phyloP scores from a whole-genome alignment of 208 protist species.

The Balamuthia mandrillaris region DNA sequence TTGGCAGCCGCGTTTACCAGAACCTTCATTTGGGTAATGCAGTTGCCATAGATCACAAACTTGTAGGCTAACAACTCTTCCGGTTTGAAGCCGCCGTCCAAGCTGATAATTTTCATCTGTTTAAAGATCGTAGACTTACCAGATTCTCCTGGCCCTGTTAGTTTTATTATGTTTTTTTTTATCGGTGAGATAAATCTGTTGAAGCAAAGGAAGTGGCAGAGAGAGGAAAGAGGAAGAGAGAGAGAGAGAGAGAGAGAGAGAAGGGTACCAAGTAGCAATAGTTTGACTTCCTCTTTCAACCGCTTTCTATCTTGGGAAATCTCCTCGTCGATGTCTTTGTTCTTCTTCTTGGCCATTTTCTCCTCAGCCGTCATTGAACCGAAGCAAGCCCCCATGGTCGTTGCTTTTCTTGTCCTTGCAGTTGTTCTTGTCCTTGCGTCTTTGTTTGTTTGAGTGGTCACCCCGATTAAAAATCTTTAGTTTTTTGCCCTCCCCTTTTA shows the following conservation, averaged over 20 bases:
- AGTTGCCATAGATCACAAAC: slow-evolving; percentile 64
- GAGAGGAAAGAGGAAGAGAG: neutral
- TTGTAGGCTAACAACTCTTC: slow-evolving; percentile 56
- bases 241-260: neutral
- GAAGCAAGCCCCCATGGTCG: slow-evolving; percentile 19
- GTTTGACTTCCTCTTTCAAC: slow-evolving; percentile 36
- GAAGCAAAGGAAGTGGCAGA: neutral
- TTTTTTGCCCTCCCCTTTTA: too few relatives aligned
- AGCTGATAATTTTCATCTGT: slow-evolving; percentile 77
- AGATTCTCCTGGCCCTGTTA: slow-evolving; percentile 23
- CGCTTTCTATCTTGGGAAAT: neutral
- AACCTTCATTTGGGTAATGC: slow-evolving; percentile 61
- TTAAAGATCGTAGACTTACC: slow-evolving; percentile 53
- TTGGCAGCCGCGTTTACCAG: slow-evolving; percentile 39
- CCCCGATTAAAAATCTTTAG: too few relatives aligned
- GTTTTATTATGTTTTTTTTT: too few relatives aligned
- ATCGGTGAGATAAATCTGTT: neutral
- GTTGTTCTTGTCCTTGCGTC: too few relatives aligned
- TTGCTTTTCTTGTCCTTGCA: too few relatives aligned
- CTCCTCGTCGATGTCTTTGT: slow-evolving; percentile 24
- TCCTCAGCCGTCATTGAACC: neutral
- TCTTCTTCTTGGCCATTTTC: slow-evolving; percentile 1
- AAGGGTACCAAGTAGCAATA: slow-evolving; percentile 34
- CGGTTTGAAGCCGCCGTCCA: slow-evolving; percentile 62
- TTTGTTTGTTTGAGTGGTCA: too few relatives aligned